Evolutionary conservation across 1,139 yeast genomes (phyloP).

Genomic region (Lodderomyces theae): DNA sequence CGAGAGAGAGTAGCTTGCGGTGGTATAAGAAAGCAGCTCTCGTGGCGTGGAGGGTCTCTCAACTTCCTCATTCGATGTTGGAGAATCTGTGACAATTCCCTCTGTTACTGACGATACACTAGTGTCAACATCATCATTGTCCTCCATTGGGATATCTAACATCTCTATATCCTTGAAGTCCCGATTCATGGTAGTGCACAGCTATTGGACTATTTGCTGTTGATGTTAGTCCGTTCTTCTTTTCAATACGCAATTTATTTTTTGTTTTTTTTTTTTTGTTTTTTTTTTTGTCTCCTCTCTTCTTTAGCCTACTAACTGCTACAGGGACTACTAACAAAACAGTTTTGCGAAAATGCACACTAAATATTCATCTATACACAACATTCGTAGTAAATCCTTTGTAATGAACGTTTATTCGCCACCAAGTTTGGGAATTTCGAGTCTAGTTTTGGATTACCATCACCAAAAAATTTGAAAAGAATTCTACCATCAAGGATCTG

Average conservation of each 20-base stretch:
- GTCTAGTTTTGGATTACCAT: background rate
- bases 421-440: background rate
- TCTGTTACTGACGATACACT: slow-evolving; percentile 31
- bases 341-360: background rate
- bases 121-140: slow-evolving; percentile 21
- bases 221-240: no score
- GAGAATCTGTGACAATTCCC: slow-evolving; percentile 22
- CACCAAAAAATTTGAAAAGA: background rate
- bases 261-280: background rate
- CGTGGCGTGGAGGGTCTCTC: background rate
- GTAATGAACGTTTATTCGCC: background rate
- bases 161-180: slow-evolving; percentile 44
- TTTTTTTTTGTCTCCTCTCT: no score
- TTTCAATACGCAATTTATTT: no score
- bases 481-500: background rate
- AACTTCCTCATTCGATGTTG: background rate
- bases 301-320: no score
- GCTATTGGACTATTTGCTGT: no score
- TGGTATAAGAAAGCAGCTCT: background rate
- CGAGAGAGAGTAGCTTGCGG: background rate
- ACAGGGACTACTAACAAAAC: background rate
- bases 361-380: background rate
- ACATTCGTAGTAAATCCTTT: background rate
- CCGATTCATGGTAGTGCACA: slow-evolving; percentile 15
- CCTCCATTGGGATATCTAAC: slow-evolving; percentile 40